Percentiles rank a stretch among this genome's conserved stretches.
Conservation (phyloP, 768 basidiomycete species). For the Suillus discolor region DNA sequence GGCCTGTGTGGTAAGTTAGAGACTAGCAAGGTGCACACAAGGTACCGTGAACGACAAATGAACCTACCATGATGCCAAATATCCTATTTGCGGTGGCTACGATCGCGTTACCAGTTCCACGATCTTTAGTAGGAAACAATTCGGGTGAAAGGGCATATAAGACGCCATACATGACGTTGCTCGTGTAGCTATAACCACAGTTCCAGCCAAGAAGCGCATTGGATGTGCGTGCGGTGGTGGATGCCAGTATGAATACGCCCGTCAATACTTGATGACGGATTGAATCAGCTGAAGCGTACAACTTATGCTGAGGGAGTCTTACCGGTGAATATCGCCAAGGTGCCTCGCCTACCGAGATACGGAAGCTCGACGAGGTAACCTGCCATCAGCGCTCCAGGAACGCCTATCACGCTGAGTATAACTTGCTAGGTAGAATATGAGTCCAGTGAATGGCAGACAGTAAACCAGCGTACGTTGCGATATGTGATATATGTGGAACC, state of each 20-base stretch:
- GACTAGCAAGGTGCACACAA: background rate
- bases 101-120: conserved; percentile 60
- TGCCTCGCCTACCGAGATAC: conserved; percentile 53
- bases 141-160: conserved; percentile 48
- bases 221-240: conserved; percentile 56
- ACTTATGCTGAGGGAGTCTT: conserved; percentile 11
- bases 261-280: conserved; percentile 41
- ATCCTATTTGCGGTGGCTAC: conserved; percentile 55
- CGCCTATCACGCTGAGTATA: conserved; percentile 57
- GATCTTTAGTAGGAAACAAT: conserved; percentile 53
- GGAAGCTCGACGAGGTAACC: conserved; percentile 56
- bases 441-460: background rate
- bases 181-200: conserved; percentile 58
- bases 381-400: conserved; percentile 59
- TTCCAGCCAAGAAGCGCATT: conserved; percentile 58
- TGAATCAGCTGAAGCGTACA: background rate
- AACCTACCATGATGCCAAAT: conserved; percentile 58
- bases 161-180: conserved; percentile 59
- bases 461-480: conserved; percentile 51
- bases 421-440: conserved; percentile 43
- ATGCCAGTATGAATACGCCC: conserved; percentile 58
- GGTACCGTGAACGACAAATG: conserved; percentile 12
- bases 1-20: conserved; percentile 32
- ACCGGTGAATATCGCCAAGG: conserved; percentile 53
- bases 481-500: conserved; percentile 72